Conservation (phyloP, 2,329 filamentous ascomycete species). For the Pestalotiopsis sp. region DNA sequence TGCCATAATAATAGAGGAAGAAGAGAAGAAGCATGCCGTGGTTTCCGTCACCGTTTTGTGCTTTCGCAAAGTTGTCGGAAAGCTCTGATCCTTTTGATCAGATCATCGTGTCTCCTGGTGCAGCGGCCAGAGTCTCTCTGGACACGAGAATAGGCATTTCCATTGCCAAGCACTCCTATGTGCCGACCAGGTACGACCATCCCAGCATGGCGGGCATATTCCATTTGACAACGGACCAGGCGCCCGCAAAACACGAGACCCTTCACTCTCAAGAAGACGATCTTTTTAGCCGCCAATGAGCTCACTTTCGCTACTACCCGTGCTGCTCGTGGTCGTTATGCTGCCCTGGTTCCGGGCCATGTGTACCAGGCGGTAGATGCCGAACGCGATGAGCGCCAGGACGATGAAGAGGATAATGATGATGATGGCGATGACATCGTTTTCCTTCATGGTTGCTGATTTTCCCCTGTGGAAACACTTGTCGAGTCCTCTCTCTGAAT, state of each 20-base stretch:
- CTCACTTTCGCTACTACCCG: slow-evolving; percentile 4
- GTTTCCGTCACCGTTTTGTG: neutral
- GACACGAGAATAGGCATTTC: too few species aligned
- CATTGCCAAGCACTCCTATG: too few species aligned
- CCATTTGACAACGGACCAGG: too few species aligned
- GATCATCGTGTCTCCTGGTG: neutral
- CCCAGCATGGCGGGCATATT: too few species aligned
- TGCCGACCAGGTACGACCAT: too few species aligned
- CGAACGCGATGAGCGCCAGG: slow-evolving; percentile 61
- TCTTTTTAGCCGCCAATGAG: neutral
- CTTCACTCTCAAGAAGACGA: too few species aligned
- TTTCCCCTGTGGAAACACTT: neutral
- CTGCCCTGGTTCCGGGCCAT: slow-evolving; percentile 40
- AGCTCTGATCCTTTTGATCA: neutral
- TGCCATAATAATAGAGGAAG: neutral
- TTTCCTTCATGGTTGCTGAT: slow-evolving; percentile 56
- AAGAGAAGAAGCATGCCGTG: neutral
- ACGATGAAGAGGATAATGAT: slow-evolving; percentile 67
- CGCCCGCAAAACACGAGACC: too few species aligned
- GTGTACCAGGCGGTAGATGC: slow-evolving; percentile 62
- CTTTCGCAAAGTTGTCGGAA: neutral
- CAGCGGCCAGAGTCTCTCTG: neutral
- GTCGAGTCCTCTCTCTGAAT: neutral
- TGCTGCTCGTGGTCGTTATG: slow-evolving; percentile 22
- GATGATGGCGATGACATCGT: slow-evolving; percentile 69